Evolutionary conservation across 2,329 filamentous ascomycete species (phyloP).

Genomic region (Hypomyces rosellus): DNA sequence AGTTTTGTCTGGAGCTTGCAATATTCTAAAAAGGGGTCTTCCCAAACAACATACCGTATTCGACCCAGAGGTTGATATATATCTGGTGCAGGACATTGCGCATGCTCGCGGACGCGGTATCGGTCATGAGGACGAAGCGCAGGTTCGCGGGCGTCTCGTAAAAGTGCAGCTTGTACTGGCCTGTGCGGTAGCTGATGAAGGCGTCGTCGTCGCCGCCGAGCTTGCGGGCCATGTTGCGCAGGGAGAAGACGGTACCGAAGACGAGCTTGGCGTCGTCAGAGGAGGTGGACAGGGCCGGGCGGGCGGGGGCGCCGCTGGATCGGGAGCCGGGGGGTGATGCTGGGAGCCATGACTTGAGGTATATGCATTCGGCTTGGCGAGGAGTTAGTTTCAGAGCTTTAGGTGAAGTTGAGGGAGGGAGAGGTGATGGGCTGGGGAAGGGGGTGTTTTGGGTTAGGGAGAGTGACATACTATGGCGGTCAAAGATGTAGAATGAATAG

Average conservation of each 20-base stretch:
- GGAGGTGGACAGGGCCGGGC: constrained; percentile 22
- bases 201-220: constrained; percentile 89
- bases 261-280: constrained; percentile 92
- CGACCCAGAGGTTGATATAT: constrained; percentile 95
- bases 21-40: background rate
- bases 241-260: constrained; percentile 92
- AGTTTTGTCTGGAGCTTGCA: background rate
- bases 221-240: constrained; percentile 95
- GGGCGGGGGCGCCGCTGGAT: constrained; percentile 1
- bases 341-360: constrained; percentile 78
- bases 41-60: constrained; percentile 61
- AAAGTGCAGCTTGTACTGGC: constrained; percentile 96
- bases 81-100: constrained; percentile 94
- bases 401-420: background rate
- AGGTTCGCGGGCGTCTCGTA: constrained; percentile 96
- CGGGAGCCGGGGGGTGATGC: constrained; percentile 17
- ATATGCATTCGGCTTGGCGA: constrained; percentile 84
- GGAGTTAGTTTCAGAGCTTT: constrained; percentile 10
- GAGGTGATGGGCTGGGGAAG: background rate
- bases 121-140: constrained; percentile 95
- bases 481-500: constrained; percentile 98
- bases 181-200: constrained; percentile 90
- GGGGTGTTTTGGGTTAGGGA: background rate
- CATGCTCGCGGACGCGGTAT: constrained; percentile 83
- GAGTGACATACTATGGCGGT: constrained; percentile 75